Conservation (phyloP, 129 eudicot species). For the Arctium minus region DNA sequence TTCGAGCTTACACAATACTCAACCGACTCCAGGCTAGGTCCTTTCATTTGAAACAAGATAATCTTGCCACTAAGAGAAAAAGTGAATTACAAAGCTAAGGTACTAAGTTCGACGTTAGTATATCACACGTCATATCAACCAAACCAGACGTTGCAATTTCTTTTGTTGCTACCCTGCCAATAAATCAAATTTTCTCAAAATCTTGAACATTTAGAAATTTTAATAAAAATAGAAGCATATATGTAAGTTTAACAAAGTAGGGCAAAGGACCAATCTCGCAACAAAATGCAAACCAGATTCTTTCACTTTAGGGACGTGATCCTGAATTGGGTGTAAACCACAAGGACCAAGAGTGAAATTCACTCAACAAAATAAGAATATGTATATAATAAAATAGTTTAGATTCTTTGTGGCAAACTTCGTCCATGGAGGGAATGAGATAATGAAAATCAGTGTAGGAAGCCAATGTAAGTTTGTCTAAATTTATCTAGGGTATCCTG, state of each 20-base stretch:
- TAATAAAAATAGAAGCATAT: too few species aligned
- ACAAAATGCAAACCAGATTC: neutral
- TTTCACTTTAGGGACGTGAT: neutral
- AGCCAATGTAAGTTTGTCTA: too few species aligned
- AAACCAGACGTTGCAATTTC: neutral
- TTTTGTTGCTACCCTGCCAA: neutral
- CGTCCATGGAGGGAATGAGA: neutral
- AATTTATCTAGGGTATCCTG: too few species aligned
- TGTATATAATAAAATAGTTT: too few species aligned
- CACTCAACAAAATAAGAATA: neutral
- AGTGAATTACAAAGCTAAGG: neutral
- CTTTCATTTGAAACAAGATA: too few species aligned
- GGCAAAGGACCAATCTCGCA: neutral
- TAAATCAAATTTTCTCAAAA: neutral
- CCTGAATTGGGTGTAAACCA: neutral
- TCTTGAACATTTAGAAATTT: neutral
- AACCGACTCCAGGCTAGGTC: too few species aligned
- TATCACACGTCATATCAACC: neutral
- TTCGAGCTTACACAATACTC: neutral
- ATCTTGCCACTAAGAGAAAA: too few species aligned
- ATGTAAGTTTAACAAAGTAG: neutral
- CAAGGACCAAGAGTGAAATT: neutral
- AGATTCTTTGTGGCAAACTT: neutral
- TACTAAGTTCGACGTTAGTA: neutral
- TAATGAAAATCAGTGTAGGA: too few species aligned